A percentile compares a stretch with the other conserved stretches of the same genome.
Evolutionary conservation across 2,329 filamentous ascomycete species (phyloP).

Genomic region (Saccharata proteae): DNA sequence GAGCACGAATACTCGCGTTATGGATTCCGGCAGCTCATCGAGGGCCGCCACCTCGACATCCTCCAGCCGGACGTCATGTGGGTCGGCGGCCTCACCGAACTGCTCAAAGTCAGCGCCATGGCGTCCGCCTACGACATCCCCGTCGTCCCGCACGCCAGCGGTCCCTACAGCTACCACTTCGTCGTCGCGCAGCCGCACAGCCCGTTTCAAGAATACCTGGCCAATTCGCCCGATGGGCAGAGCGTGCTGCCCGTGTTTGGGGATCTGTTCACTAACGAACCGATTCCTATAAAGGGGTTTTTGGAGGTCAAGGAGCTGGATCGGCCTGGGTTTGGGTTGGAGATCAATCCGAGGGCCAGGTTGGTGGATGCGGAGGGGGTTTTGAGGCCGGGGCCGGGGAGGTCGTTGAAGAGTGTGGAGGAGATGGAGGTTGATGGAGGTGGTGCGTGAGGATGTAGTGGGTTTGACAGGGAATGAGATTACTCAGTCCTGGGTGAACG

Average conservation of each 20-base stretch:
- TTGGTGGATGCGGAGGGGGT: constrained; percentile 66
- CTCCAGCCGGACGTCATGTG: constrained; percentile 97
- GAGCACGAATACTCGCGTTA: constrained; percentile 94
- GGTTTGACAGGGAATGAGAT: too few relatives aligned
- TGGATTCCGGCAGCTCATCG: constrained; percentile 87
- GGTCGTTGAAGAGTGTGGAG: too few relatives aligned
- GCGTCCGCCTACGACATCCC: constrained; percentile 89
- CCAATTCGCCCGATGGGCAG: constrained; percentile 84
- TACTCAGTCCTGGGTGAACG: too few relatives aligned
- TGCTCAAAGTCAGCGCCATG: constrained; percentile 79
- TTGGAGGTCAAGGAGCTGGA: constrained; percentile 70
- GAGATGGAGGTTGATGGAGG: too few relatives aligned
- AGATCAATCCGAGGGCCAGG: constrained; percentile 69
- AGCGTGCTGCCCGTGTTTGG: constrained; percentile 86
- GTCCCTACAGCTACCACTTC: constrained; percentile 92
- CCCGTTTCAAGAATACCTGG: constrained; percentile 91
- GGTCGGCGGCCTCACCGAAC: constrained; percentile 84
- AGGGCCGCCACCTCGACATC: constrained; percentile 84
- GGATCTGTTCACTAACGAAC: constrained; percentile 80
- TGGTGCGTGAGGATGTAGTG: too few relatives aligned
- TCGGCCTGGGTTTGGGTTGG: constrained; percentile 82
- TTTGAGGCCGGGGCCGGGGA: constrained; percentile 56
- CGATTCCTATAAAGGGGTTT: constrained; percentile 72
- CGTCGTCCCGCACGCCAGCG: constrained; percentile 87
- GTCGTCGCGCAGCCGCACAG: constrained; percentile 87